phyloP scores from a whole-genome alignment of 768 basidiomycete genomes.

The Tulasnella sp. region DNA sequence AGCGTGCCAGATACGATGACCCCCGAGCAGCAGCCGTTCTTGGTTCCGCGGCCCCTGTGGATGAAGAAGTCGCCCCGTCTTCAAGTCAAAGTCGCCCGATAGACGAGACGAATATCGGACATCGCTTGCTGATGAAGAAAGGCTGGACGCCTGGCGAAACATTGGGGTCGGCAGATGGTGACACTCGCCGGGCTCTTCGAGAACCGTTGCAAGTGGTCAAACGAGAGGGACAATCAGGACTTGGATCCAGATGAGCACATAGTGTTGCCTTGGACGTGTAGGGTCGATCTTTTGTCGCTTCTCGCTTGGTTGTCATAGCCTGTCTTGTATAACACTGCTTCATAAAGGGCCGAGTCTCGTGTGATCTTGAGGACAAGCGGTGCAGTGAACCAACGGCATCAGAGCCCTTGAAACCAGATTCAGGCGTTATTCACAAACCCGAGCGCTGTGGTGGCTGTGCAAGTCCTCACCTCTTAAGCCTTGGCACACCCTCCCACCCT shows the following conservation, averaged over 20 bases:
- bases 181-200: neutral
- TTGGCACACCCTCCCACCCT: neutral
- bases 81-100: slow-evolving; percentile 37
- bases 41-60: neutral
- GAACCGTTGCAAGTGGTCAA: slow-evolving; percentile 8
- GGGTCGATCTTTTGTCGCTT: neutral
- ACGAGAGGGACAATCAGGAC: neutral
- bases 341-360: neutral
- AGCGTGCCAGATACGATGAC: neutral
- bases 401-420: neutral
- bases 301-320: neutral
- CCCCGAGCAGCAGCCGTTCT: neutral
- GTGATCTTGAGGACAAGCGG: neutral
- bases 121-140: slow-evolving; percentile 63
- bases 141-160: slow-evolving; percentile 70
- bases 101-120: slow-evolving; percentile 58
- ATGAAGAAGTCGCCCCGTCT: neutral
- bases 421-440: neutral
- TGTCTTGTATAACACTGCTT: neutral
- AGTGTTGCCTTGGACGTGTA: neutral
- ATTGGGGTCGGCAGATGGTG: slow-evolving; percentile 35
- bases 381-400: neutral
- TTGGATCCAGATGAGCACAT: neutral
- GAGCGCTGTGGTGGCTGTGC: slow-evolving; percentile 11
- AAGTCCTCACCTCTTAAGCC: neutral